Evolutionary conservation across 768 basidiomycete species (phyloP), one percentile per base, ranked within the genome.

Genomic region (Mycena capillaripes): DNA sequence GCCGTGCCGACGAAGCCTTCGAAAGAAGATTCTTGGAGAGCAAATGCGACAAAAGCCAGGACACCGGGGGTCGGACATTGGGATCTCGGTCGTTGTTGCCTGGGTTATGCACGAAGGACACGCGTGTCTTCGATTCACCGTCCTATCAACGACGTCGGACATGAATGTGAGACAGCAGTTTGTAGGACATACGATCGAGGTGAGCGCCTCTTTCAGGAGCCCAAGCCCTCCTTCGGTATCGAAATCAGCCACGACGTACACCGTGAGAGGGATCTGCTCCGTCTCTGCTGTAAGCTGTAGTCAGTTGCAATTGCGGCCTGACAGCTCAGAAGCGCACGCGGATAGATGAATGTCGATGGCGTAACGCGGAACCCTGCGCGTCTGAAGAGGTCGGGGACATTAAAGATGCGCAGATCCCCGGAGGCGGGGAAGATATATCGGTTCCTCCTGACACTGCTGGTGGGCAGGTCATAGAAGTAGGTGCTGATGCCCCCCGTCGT

Each of bases 401-500:
- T 89, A 69, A 88, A 79, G 29, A 95, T 82, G 30, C 83, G 84
- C 14, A 94, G 78, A 38, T 82, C 84, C 4, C 85, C 75, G 17
- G 82, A 82, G 10, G 84, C 77, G 0, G 92, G 90, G 76, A 91
- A 89, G 64, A 98, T 91, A 78, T 93, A 90, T 30, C 82, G 84
- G 80, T 96, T 98, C n/a, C 98, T 84, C 14, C 92, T 87, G 66
- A 86, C 84, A 48, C 86, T 85, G 0, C 95, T 91, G 0, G 89
- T 89, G 0, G 97, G 94, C 8, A 97, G 87, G 76, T 97, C 95
- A 78, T 97, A 98, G 83, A 98, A 99, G 82, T 94, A 96, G 17
- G 87, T 92, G 34, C 89, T 82, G 64, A 95, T 87, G 36, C 86
- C 84, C 8, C 83, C 83, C 10, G 81, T 80, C 46, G 86, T 81